Evolutionary conservation across 2,329 filamentous ascomycete genomes (phyloP).

Genomic region (Ascomycota sp.): DNA sequence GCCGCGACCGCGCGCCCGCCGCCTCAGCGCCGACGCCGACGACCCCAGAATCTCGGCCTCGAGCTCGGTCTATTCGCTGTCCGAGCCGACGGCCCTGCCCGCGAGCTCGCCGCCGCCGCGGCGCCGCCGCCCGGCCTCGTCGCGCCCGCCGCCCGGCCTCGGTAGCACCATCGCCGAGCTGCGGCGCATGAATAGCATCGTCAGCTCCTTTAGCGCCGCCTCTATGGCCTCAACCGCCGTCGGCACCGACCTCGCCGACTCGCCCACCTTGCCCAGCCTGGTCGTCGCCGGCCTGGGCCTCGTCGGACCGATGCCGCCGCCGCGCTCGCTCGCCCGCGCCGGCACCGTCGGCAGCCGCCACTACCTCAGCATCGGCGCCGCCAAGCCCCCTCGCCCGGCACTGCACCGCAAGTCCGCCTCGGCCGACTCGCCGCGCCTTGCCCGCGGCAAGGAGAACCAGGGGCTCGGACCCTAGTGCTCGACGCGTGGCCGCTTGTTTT

Average conservation of each 20-base stretch:
- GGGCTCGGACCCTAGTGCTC: slow-evolving; percentile 8
- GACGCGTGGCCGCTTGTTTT: slow-evolving; percentile 26
- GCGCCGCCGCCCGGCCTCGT: slow-evolving; percentile 4
- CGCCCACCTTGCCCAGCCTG: slow-evolving; percentile 18
- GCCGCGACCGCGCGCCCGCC: slow-evolving; percentile 5
- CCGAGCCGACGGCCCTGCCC: slow-evolving; percentile 3
- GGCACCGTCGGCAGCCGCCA: slow-evolving; percentile 19
- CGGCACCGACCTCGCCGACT: slow-evolving; percentile 7
- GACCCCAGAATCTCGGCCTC: slow-evolving; percentile 7
- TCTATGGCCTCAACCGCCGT: slow-evolving; percentile 13
- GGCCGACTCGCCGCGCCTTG: neutral
- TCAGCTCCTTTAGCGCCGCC: slow-evolving; percentile 22
- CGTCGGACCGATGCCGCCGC: too few relatives aligned
- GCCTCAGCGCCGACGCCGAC: slow-evolving; percentile 2
- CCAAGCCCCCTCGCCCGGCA: slow-evolving; percentile 5
- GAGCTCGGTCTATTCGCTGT: slow-evolving; percentile 9
- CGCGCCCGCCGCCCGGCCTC: slow-evolving; percentile 7
- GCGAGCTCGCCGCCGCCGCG: slow-evolving; percentile 7
- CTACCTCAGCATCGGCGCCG: slow-evolving; percentile 24
- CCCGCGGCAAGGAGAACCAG: slow-evolving; percentile 9
- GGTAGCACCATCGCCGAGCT: slow-evolving; percentile 28
- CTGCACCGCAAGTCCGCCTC: neutral
- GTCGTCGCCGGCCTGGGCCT: too few relatives aligned
- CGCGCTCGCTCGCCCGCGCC: slow-evolving; percentile 9
- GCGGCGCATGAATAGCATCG: slow-evolving; percentile 34